These are phyloP conservation scores for Alternaria viburni DNA, from an alignment of 2,329 filamentous ascomycete genomes.

Conservation along the genomic window DNA sequence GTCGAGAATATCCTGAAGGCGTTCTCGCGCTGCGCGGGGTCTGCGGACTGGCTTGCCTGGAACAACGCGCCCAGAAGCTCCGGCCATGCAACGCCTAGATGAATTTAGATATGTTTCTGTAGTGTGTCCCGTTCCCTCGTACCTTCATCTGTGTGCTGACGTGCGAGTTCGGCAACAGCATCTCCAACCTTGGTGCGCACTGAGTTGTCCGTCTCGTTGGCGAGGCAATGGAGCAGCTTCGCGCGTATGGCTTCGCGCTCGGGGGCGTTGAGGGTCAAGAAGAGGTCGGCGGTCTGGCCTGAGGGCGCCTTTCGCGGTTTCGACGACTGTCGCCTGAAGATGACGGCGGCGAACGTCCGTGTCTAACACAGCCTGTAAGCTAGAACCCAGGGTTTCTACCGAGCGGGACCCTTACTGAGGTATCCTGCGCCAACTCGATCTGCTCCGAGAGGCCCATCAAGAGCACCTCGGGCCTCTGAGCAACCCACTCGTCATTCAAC, in stretches of 20 bases:
- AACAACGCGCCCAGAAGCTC: conserved; percentile 88
- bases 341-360: conserved; percentile 88
- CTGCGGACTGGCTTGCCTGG: conserved; percentile 84
- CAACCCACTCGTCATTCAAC: conserved; percentile 88
- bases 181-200: conserved; percentile 97
- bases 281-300: conserved; percentile 79
- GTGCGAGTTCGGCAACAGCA: conserved; percentile 92
- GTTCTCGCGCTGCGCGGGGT: conserved; percentile 84
- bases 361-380: conserved; percentile 60
- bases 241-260: conserved; percentile 80
- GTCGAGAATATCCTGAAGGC: conserved; percentile 95
- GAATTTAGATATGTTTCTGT: conserved; percentile 7
- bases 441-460: conserved; percentile 96
- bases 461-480: conserved; percentile 79
- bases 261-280: conserved; percentile 76
- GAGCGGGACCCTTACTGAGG: conserved; percentile 62
- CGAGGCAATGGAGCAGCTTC: conserved; percentile 80
- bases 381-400: not conserved
- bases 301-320: conserved; percentile 78
- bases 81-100: conserved; percentile 80
- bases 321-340: conserved; percentile 91
- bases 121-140: conserved; percentile 46
- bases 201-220: conserved; percentile 71
- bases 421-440: conserved; percentile 77
- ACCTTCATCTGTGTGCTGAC: conserved; percentile 94